Evolutionary conservation across 768 basidiomycete genomes (phyloP), one percentile per base, ranked within the genome.

Genomic region (Russula sp.): DNA sequence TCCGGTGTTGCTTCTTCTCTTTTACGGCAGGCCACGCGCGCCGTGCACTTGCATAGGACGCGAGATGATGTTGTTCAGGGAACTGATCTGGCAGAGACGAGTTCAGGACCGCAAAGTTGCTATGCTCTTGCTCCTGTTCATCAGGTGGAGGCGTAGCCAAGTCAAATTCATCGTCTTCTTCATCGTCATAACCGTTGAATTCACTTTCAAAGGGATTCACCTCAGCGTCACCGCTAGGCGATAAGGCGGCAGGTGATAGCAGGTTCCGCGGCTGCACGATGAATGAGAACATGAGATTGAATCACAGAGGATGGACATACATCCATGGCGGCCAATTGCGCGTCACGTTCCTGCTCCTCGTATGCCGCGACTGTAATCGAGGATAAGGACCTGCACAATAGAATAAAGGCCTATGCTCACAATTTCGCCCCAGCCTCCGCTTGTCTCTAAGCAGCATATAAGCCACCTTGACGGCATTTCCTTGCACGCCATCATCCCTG

Each of bases 381-480:
- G 18, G n/a, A 64, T 54, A 56, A 67, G 36, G 46, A 38, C 64
- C 65, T 71, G 50, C 72, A 28, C 60, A 46, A 66, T 11, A 55
- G 18, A 46, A 65, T 58, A 54, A 28, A 61, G 42, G 57, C n/a
- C 5, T 9, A 20, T 34, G 81, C 93, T 81, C 71, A 96, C 94
- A 77, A 73, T 94, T 92, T 74, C 89, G 84, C 7, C 93, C 87
- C 59, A 90, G 81, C 44, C 94, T 79, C 69, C 86, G 80, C 77
- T 94, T 94, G 72, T 99, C 96, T 62, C 93, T 80, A 51, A 97
- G 79, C 5, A 99, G 80, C 84, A 94, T 86, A 75, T 98, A 99
- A 0, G 96, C 94, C 8, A 99, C 94, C 76, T 97, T 95, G 73
- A 98, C 89, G 59, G 92, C 88, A 73, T 98, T 97, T 44, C 94